Evolutionary conservation across 805 yeast genomes (phyloP).

Genomic region (Kluyveromyces nonfermentans): DNA sequence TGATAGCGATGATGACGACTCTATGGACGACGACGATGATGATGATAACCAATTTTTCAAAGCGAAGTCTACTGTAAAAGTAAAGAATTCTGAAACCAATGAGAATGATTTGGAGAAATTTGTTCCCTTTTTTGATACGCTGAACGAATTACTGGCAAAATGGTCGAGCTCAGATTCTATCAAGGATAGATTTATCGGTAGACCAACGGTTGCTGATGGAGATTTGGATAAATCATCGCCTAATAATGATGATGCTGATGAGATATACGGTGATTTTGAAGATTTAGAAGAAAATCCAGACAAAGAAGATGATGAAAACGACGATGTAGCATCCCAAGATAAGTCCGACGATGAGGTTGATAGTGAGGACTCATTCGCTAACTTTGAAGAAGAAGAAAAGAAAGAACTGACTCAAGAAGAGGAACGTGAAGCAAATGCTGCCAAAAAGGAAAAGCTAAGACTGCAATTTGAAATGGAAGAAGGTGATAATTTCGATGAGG

Average conservation of each 20-base stretch:
- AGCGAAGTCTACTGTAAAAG: conserved; percentile 21
- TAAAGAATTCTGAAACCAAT: conserved; percentile 4
- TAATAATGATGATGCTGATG: conserved; percentile 39
- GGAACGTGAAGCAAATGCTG: conserved; percentile 72
- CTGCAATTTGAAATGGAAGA: conserved; percentile 72
- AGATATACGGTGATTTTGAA: conserved; percentile 47
- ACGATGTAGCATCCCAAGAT: conserved; percentile 9
- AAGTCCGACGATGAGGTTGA: conserved; percentile 20
- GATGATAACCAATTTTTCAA: conserved; percentile 52
- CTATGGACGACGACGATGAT: conserved; percentile 28
- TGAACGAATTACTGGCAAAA: conserved; percentile 23
- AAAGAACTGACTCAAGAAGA: conserved; percentile 51
- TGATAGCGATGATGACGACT: conserved; percentile 36
- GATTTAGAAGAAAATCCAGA: conserved; percentile 35
- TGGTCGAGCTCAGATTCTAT: conserved; percentile 23
- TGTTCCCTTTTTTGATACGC: conserved; percentile 28
- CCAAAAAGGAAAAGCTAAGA: conserved; percentile 79
- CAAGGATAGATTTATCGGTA: conserved; percentile 26
- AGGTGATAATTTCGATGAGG: conserved; percentile 62
- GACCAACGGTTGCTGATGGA: conserved; percentile 19
- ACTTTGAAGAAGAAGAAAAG: conserved; percentile 34
- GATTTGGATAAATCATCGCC: conserved; percentile 26
- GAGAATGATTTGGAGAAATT: conserved; percentile 26
- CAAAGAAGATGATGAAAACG: conserved; percentile 12
- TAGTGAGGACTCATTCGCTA: conserved; percentile 32